A percentile compares a stretch with the other conserved stretches of the same genome.
These are phyloP conservation scores for Arthrobotrys iridis DNA, from an alignment of 2,329 filamentous ascomycete species.

Conservation along the genomic window DNA sequence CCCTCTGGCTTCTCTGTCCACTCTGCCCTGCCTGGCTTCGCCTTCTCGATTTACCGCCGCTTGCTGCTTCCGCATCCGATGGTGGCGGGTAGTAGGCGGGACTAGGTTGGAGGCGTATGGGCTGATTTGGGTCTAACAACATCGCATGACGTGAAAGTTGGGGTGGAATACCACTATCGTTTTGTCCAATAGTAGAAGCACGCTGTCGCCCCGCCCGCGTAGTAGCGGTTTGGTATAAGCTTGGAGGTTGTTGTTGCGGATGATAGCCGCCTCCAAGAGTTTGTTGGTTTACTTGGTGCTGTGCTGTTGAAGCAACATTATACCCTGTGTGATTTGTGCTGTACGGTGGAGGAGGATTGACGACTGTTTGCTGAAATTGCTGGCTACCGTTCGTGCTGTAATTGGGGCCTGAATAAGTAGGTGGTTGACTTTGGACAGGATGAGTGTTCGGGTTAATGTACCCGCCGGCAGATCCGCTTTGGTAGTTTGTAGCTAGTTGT, in stretches of 20 bases:
- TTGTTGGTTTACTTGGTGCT: conserved; percentile 15
- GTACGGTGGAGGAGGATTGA: conserved; percentile 41
- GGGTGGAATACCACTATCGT: conserved; percentile 89
- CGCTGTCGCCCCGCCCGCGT: conserved; percentile 83
- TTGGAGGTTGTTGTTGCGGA: conserved; percentile 69
- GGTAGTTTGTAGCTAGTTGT: conserved; percentile 34
- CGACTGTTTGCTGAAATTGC: conserved; percentile 55
- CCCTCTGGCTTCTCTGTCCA: conserved; percentile 70
- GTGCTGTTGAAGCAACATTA: conserved; percentile 16
- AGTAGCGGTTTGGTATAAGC: conserved; percentile 78
- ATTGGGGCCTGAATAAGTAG: conserved; percentile 50
- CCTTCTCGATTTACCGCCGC: conserved; percentile 67
- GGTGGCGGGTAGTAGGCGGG: conserved; percentile 97
- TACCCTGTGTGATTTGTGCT: conserved; percentile 28
- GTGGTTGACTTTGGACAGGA: conserved; percentile 35
- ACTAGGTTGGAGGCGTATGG: conserved; percentile 92
- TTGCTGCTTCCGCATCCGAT: conserved; percentile 81
- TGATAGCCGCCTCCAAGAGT: conserved; percentile 46
- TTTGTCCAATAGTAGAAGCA: conserved; percentile 95
- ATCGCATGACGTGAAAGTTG: conserved; percentile 94
- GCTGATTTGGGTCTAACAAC: conserved; percentile 92
- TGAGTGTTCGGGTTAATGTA: conserved; percentile 22
- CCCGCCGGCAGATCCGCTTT: conserved; percentile 47
- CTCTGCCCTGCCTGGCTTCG: conserved; percentile 46
- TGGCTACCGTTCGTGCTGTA: conserved; percentile 59